Percentiles rank a stretch among this genome's conserved stretches.
Evolutionary conservation across 768 basidiomycete species (phyloP).

Genomic region (Pleurotus ostreatus): DNA sequence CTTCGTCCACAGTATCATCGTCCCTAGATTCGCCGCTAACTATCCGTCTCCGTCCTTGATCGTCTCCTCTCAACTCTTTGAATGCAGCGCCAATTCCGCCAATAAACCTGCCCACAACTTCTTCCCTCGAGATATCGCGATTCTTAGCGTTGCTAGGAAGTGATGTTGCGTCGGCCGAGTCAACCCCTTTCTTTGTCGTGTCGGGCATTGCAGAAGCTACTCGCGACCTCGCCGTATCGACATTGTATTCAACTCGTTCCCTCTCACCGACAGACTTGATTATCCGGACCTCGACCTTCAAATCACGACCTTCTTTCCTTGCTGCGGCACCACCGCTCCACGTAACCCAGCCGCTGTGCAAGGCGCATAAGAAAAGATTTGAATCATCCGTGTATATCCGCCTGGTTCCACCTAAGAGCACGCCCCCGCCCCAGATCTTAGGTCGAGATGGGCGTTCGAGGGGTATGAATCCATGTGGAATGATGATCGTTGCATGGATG

Average conservation of each 20-base stretch:
- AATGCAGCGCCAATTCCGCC: slow-evolving; percentile 39
- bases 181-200: slow-evolving; percentile 8
- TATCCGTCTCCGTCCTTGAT: slow-evolving; percentile 17
- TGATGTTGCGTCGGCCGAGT: too few species aligned
- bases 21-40: slow-evolving; percentile 16
- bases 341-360: slow-evolving; percentile 60
- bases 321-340: slow-evolving; percentile 41
- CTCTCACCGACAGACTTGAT: slow-evolving; percentile 1
- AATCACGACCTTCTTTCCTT: slow-evolving; percentile 32
- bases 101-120: slow-evolving; percentile 43
- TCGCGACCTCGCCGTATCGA: slow-evolving; percentile 10
- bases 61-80: slow-evolving; percentile 18
- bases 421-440: slow-evolving; percentile 70
- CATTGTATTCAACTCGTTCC: slow-evolving; percentile 19
- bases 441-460: slow-evolving; percentile 46
- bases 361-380: slow-evolving; percentile 62
- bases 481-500: slow-evolving; percentile 48
- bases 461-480: slow-evolving; percentile 59
- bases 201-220: slow-evolving; percentile 11
- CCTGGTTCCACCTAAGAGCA: slow-evolving; percentile 38
- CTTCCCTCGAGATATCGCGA: slow-evolving; percentile 23
- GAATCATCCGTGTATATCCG: slow-evolving; percentile 78
- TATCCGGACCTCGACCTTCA: slow-evolving; percentile 36
- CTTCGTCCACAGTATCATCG: slow-evolving; percentile 27
- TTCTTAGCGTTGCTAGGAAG: too few species aligned